phyloP scores from a whole-genome alignment of 164 flowering plant species.

The Kalanchoe fedtschenkoi region DNA sequence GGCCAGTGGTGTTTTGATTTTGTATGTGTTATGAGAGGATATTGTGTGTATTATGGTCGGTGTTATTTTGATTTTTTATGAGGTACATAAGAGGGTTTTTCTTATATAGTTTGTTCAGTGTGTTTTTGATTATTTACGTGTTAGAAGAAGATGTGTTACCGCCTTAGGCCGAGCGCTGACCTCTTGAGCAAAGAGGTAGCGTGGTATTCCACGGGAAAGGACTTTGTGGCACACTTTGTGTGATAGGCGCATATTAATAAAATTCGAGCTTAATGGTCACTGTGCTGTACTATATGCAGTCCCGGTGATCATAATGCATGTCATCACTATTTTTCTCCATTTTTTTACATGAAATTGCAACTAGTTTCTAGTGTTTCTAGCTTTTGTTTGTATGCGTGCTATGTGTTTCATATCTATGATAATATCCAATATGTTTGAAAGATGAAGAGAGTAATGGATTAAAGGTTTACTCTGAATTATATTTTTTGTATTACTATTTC shows the following conservation, averaged over 20 bases:
- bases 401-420: neutral
- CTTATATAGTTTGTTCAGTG: too few relatives aligned
- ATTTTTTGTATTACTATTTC: neutral
- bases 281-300: slow-evolving; percentile 32
- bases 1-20: too few relatives aligned
- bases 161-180: slow-evolving; percentile 72
- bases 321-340: slow-evolving; percentile 8
- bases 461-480: too few relatives aligned
- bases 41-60: too few relatives aligned
- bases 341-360: neutral
- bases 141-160: neutral
- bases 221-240: slow-evolving; percentile 48
- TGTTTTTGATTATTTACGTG: too few relatives aligned
- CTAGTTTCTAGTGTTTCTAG: neutral
- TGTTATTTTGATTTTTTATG: too few relatives aligned
- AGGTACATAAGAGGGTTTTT: too few relatives aligned
- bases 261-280: slow-evolving; percentile 25
- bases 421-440: too few relatives aligned
- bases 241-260: slow-evolving; percentile 46
- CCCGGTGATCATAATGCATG: slow-evolving; percentile 22
- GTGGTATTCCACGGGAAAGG: slow-evolving; percentile 74
- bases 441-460: too few relatives aligned
- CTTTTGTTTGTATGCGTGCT: neutral
- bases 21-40: too few relatives aligned
- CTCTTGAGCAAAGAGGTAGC: slow-evolving; percentile 40